Percentiles rank a stretch among this genome's conserved stretches.
These are phyloP conservation scores for Solanum rostratum DNA, from an alignment of 257 asterid genomes.

Conservation along the genomic window DNA sequence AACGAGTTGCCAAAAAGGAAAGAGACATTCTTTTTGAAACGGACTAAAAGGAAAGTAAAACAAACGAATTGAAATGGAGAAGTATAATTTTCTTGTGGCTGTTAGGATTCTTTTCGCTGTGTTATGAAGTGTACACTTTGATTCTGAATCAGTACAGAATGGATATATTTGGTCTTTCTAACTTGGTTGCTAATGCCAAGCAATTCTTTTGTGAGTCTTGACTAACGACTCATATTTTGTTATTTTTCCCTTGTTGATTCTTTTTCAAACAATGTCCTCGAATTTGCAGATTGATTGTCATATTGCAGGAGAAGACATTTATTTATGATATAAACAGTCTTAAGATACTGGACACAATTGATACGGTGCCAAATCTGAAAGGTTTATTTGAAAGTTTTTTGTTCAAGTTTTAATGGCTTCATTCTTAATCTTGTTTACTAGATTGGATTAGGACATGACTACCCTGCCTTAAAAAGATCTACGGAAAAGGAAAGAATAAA, in stretches of 20 bases:
- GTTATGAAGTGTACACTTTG: neutral
- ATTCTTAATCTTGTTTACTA: neutral
- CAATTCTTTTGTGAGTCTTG: neutral
- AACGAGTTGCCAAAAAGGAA: neutral
- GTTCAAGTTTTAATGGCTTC: neutral
- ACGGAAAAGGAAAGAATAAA: neutral
- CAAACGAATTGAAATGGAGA: neutral
- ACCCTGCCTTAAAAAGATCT: neutral
- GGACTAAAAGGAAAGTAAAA: neutral
- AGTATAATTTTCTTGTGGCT: neutral
- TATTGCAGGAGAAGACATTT: slow-evolving; percentile 68
- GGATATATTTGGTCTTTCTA: neutral
- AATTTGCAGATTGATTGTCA: slow-evolving; percentile 67
- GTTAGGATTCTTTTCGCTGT: neutral
- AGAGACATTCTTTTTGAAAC: neutral
- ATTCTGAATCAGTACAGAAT: neutral
- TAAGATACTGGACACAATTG: slow-evolving; percentile 58
- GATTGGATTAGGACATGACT: neutral
- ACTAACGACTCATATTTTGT: neutral
- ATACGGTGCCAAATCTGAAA: slow-evolving; percentile 69
- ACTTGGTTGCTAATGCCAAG: neutral
- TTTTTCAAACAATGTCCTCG: neutral
- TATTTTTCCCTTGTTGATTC: neutral
- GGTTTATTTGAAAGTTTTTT: slow-evolving; percentile 33
- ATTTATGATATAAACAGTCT: slow-evolving; percentile 68